These are phyloP conservation scores for Saccharomyces hybrid DNA, from an alignment of 1,139 yeast species.

Conservation along the genomic window DNA sequence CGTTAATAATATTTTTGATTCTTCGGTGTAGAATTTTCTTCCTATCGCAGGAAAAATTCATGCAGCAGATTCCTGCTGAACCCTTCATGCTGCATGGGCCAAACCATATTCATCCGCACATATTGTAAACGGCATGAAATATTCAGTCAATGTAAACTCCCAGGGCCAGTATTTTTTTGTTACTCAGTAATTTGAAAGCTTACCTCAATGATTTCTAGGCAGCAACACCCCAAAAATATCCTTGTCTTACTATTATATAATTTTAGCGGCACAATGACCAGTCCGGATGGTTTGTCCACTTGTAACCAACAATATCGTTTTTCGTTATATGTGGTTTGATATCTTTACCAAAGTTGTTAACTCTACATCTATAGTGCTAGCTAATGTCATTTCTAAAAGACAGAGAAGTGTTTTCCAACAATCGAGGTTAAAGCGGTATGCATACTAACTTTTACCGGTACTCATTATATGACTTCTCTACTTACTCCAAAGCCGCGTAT, in stretches of 20 bases:
- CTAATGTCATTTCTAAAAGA: no score
- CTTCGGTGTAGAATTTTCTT: neutral
- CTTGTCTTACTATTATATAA: neutral
- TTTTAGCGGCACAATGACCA: constrained; percentile 8
- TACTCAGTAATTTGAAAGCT: neutral
- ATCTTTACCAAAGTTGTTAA: neutral
- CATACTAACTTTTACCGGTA: no score
- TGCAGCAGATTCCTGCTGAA: neutral
- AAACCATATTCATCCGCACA: neutral
- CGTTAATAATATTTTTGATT: neutral
- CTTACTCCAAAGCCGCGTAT: no score
- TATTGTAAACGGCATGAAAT: neutral
- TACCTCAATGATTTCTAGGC: neutral
- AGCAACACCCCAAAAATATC: neutral
- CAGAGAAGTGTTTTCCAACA: no score
- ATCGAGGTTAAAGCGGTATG: no score
- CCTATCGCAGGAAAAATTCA: neutral
- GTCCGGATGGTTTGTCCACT: constrained; percentile 19
- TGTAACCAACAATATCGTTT: neutral
- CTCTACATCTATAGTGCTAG: no score
- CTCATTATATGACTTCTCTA: no score
- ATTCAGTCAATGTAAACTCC: neutral
- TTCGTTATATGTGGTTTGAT: neutral
- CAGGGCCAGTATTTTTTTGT: neutral
- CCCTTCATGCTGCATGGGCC: neutral